Evolutionary conservation across 2,329 filamentous ascomycete species (phyloP).

Genomic region (Neobulgaria alba): DNA sequence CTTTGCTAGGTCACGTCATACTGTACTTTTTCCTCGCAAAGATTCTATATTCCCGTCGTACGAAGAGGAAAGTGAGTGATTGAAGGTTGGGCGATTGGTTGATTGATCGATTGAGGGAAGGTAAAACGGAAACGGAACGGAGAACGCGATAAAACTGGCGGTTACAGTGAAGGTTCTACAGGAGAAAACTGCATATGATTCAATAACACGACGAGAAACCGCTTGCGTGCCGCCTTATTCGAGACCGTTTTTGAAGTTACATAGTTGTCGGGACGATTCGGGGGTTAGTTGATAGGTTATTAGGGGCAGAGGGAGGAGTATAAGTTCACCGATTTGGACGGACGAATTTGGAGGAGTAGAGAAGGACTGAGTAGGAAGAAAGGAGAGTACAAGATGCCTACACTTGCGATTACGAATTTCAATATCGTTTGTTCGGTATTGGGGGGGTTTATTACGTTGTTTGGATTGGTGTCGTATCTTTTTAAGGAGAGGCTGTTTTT

Average conservation of each 20-base stretch:
- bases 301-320: no score
- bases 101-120: no score
- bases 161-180: constrained; percentile 1
- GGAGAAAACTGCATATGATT: constrained; percentile 29
- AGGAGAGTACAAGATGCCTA: constrained; percentile 38
- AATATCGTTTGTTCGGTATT: constrained; percentile 56
- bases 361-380: no score
- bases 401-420: constrained; percentile 41
- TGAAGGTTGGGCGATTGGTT: no score
- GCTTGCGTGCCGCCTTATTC: constrained; percentile 19
- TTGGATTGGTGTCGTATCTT: constrained; percentile 81
- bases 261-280: constrained; percentile 32
- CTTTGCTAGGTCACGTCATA: no score
- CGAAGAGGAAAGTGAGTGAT: no score
- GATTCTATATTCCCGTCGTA: no score
- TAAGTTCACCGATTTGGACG: background rate
- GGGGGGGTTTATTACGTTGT: constrained; percentile 83
- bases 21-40: no score
- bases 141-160: constrained; percentile 17
- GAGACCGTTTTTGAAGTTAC: constrained; percentile 26
- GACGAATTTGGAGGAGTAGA: background rate
- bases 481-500: constrained; percentile 86
- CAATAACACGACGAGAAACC: constrained; percentile 34
- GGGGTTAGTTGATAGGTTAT: constrained; percentile 33
- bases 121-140: no score